Evolutionary conservation across 192 early-diverging fungal genomes (phyloP), one percentile per base, ranked within the genome.

Genomic region (Rhizophagus prolifer): DNA sequence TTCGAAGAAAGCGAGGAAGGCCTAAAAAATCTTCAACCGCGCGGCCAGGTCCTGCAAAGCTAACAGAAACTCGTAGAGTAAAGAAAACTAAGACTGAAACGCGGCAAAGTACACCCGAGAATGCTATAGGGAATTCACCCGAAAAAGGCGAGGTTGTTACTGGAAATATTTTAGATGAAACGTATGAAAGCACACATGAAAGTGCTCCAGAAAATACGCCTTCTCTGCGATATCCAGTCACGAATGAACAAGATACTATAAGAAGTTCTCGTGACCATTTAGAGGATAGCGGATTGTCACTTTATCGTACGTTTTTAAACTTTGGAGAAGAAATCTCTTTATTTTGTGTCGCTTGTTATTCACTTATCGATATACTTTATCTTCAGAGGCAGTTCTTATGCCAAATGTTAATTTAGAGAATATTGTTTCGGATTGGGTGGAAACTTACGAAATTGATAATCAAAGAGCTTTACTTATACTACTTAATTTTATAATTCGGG

Each of bases 401-500:
- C 82, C 84, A 2, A 81, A 88, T 23, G 78, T 78, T 1, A 83
- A 91, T 25, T 67, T 95, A 26, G 90, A 91, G 14, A 84, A 85
- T 34, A 77, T 91, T 1, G 90, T 89, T 4, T 74, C 81, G 12
- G 93, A 93, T 69, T 96, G 95, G 95, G 84, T 94, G 25, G 84
- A 83, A 9, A 70, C 83, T 21, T 97, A 91, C 67, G 79, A 85
- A 59, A 46, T 36, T 46, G 81, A 82, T 9, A 82, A 89, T 23
- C 72, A 86, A 28, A 81, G 83, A 13, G 78, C 92, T 21, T 64
- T 95, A 72, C 80, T 84, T 69, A 88, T 92, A 36, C 77, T 98
- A 26, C 82, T 95, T 23, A 95, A 94, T 79, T 91, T 96, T 72
- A 76, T 92, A 38, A 85, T 92, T 70, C 82, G 87, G 31, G 88